A percentile compares a stretch with the other conserved stretches of the same genome.
Evolutionary conservation across 768 basidiomycete genomes (phyloP).

Genomic region (Phlebiopsis gigantea): DNA sequence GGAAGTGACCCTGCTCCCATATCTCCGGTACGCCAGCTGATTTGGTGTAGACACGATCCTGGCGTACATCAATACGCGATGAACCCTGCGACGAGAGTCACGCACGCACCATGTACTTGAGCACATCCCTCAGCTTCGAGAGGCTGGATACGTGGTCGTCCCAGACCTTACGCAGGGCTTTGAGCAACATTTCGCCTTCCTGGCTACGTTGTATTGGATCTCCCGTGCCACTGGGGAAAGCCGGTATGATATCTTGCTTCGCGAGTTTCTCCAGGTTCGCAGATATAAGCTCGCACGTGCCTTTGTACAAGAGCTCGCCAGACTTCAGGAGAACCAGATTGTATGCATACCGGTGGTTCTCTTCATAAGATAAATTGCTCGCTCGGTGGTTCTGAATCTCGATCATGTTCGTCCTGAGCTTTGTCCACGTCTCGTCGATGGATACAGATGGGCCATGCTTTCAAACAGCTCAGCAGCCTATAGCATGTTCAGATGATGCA

Average conservation of each 20-base stretch:
- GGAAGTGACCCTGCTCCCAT: constrained; percentile 72
- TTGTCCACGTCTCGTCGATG: constrained; percentile 80
- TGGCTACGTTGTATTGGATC: constrained; percentile 74
- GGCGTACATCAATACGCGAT: too few relatives aligned
- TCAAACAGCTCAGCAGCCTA: constrained; percentile 1
- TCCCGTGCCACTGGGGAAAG: constrained; percentile 70
- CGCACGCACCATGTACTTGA: constrained; percentile 89
- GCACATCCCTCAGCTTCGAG: constrained; percentile 80
- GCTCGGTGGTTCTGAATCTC: constrained; percentile 97
- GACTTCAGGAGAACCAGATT: constrained; percentile 88
- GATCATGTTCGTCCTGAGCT: constrained; percentile 77
- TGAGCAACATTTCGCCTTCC: constrained; percentile 82
- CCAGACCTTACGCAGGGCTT: constrained; percentile 82
- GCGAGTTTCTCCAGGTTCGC: constrained; percentile 84
- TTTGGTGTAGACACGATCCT: constrained; percentile 91
- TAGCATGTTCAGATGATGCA: not conserved
- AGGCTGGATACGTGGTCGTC: constrained; percentile 90
- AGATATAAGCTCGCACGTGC: constrained; percentile 70
- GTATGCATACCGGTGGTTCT: constrained; percentile 91
- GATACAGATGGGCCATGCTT: constrained; percentile 73
- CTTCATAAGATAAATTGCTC: constrained; percentile 82
- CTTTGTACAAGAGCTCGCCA: constrained; percentile 82
- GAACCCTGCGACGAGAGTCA: too few relatives aligned
- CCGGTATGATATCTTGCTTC: constrained; percentile 66
- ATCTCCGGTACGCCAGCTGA: constrained; percentile 72